phyloP scores from a whole-genome alignment of 2,329 filamentous ascomycete genomes.

The Exutisphaerella laricina region DNA sequence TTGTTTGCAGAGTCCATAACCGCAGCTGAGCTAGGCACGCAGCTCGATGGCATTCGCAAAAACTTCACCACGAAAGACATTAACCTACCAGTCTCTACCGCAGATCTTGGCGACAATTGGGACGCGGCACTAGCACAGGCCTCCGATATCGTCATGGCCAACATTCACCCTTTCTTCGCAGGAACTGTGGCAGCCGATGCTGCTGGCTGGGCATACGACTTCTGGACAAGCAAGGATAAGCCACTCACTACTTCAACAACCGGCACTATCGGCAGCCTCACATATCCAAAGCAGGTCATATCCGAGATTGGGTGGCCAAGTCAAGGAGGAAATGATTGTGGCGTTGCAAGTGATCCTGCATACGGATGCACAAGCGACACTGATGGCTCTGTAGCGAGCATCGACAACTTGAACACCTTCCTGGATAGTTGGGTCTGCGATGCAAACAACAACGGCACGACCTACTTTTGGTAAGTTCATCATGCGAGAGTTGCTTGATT shows the following conservation, averaged over 20 bases:
- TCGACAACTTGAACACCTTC: conserved; percentile 78
- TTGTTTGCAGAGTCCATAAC: conserved; percentile 63
- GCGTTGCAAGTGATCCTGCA: conserved; percentile 36
- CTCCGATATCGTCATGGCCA: conserved; percentile 89
- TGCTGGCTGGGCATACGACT: conserved; percentile 73
- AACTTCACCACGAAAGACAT: conserved; percentile 65
- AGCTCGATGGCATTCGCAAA: conserved; percentile 63
- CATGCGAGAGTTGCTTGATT: no score
- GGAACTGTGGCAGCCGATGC: conserved; percentile 64
- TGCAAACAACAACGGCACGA: conserved; percentile 71
- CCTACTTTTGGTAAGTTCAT: conserved; percentile 76
- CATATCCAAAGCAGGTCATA: conserved; percentile 51
- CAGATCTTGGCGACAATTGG: conserved; percentile 88
- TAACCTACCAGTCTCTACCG: conserved; percentile 73
- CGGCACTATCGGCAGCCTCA: conserved; percentile 27
- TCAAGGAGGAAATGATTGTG: conserved; percentile 73
- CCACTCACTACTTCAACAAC: conserved; percentile 51
- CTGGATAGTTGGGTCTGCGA: conserved; percentile 81
- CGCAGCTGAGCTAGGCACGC: conserved; percentile 53
- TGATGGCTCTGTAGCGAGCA: conserved; percentile 68
- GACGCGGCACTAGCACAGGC: conserved; percentile 59
- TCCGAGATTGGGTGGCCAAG: conserved; percentile 90
- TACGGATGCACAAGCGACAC: conserved; percentile 49
- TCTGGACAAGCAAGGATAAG: conserved; percentile 70
- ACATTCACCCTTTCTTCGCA: conserved; percentile 93